Conservation (phyloP, 176 grass and related monocot genomes). For the Juncus inflexus region DNA sequence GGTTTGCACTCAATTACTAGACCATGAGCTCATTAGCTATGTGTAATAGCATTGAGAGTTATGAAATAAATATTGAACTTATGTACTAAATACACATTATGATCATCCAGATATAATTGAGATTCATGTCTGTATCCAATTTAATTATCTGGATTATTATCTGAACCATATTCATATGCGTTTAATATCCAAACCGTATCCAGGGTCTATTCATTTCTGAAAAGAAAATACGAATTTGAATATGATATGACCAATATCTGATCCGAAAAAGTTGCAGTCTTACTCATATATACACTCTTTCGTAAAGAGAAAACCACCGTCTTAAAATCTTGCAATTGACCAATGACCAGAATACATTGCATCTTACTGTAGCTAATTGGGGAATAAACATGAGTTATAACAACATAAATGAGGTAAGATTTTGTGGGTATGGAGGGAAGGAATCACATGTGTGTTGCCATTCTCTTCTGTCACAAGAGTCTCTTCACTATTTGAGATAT, state of each 20-base stretch:
- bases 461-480: constrained; percentile 23
- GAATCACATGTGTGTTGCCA: constrained; percentile 35
- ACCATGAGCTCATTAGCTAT: no score
- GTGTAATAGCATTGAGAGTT: no score
- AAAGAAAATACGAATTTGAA: not conserved
- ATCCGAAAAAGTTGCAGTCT: no score
- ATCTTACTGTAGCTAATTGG: constrained; percentile 11
- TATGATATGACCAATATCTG: constrained; percentile 1
- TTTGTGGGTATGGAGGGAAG: constrained; percentile 24
- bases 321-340: no score
- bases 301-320: constrained; percentile 7
- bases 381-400: constrained; percentile 10
- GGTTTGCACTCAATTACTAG: no score
- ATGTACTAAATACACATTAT: no score
- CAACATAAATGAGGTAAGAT: constrained; percentile 33
- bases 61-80: no score
- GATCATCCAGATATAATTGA: no score
- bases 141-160: not conserved
- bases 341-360: not conserved
- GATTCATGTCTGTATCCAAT: no score
- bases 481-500: constrained; percentile 22
- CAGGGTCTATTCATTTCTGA: not conserved
- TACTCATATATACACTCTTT: not conserved
- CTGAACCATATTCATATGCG: not conserved
- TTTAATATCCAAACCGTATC: not conserved